Evolutionary conservation across 2,329 filamentous ascomycete species (phyloP).

Genomic region (Dothideomycetidae sp.): DNA sequence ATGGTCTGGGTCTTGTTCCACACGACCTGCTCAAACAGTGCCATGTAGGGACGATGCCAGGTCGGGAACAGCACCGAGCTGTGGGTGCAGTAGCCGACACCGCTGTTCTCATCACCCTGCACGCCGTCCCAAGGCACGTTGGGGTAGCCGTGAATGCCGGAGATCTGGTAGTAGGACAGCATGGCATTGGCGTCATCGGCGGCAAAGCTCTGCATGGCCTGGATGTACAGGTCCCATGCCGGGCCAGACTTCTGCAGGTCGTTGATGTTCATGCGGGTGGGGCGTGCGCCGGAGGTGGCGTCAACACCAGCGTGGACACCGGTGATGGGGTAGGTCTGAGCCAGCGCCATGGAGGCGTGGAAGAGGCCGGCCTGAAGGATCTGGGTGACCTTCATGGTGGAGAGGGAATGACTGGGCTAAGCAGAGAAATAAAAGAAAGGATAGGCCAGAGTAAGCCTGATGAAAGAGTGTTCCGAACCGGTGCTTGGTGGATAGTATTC

Average conservation of each 20-base stretch:
- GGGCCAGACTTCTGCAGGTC: neutral
- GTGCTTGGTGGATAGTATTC: too few species aligned
- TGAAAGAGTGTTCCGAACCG: too few species aligned
- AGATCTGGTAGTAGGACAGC: constrained; percentile 17
- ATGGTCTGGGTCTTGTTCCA: neutral
- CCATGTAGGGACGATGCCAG: constrained; percentile 22
- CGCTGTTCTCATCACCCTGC: constrained; percentile 15
- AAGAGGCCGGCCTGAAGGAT: neutral
- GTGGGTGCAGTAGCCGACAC: constrained; percentile 24
- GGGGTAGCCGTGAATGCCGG: constrained; percentile 22
- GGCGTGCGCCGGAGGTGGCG: neutral
- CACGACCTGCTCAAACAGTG: constrained; percentile 6
- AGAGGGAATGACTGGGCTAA: too few species aligned
- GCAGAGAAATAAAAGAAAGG: too few species aligned
- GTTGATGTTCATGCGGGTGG: neutral
- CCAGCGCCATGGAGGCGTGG: neutral
- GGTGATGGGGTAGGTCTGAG: neutral
- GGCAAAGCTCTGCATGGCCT: constrained; percentile 16
- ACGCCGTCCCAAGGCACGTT: constrained; percentile 17
- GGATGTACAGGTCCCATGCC: constrained; percentile 15
- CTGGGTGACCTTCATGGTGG: neutral
- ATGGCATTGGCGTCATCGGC: constrained; percentile 10
- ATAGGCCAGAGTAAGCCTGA: too few species aligned
- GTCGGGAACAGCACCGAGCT: constrained; percentile 21
- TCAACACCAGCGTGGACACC: neutral